Percentiles rank a stretch among this genome's conserved stretches.
phyloP scores from a whole-genome alignment of 768 basidiomycete genomes.

The Chlorophyllum brunneum region DNA sequence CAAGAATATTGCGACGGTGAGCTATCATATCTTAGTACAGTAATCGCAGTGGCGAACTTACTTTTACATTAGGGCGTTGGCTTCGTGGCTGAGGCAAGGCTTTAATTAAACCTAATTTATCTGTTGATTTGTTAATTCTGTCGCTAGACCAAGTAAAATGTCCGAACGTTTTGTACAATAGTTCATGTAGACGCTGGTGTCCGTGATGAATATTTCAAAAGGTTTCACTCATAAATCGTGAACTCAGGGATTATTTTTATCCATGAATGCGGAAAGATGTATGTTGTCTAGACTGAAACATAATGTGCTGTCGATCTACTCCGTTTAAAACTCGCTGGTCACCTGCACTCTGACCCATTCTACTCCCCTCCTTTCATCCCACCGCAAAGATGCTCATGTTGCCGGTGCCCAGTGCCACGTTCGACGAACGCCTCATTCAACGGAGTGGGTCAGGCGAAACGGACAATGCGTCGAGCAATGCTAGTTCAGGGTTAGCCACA shows the following conservation, averaged over 20 bases:
- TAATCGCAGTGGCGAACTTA: neutral
- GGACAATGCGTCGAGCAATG: neutral
- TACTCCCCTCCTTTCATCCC: neutral
- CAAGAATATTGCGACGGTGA: constrained; percentile 67
- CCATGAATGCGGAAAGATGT: neutral
- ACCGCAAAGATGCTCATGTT: neutral
- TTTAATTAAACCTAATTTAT: constrained; percentile 8
- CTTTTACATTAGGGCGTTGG: constrained; percentile 27
- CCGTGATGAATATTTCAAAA: neutral
- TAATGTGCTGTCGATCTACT: neutral
- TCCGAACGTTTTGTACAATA: neutral
- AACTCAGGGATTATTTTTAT: neutral
- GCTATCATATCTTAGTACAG: constrained; percentile 16
- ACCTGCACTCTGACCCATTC: neutral
- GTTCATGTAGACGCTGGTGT: neutral
- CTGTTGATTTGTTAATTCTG: constrained; percentile 1
- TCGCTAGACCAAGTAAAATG: neutral
- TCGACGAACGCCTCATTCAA: constrained; percentile 10
- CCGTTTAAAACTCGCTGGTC: neutral
- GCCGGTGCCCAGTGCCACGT: neutral
- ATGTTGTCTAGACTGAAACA: constrained; percentile 1
- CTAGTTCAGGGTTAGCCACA: neutral
- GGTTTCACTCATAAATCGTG: neutral
- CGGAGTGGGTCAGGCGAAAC: constrained; percentile 8
- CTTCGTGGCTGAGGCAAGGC: constrained; percentile 30